Percentiles rank a stretch among this genome's conserved stretches.
phyloP scores from a whole-genome alignment of 129 eudicot species.

The Flaveria trinervia region DNA sequence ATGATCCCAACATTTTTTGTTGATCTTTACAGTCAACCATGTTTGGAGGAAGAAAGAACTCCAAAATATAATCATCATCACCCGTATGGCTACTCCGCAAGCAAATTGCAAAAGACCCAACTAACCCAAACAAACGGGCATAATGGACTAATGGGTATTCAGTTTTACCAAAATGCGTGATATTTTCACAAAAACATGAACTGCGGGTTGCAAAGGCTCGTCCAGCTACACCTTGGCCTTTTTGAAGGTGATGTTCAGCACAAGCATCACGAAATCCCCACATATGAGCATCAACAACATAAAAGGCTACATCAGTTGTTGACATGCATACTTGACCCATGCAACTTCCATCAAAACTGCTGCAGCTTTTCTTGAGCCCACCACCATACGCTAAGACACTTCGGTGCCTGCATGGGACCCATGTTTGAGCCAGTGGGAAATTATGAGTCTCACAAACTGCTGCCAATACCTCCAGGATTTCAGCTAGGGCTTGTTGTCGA shows the following conservation, averaged over 20 bases:
- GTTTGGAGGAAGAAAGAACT: conserved; percentile 77
- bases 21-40: conserved; percentile 50
- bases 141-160: conserved; percentile 92
- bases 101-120: conserved; percentile 78
- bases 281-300: conserved; percentile 80
- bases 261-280: conserved; percentile 97
- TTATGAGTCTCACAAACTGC: conserved; percentile 81
- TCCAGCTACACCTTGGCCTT: conserved; percentile 98
- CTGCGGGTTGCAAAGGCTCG: conserved; percentile 64
- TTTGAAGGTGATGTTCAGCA: conserved; percentile 86
- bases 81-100: conserved; percentile 81
- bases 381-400: conserved; percentile 90
- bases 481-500: conserved; percentile 86
- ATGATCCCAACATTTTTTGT: conserved; percentile 54
- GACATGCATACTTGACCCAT: conserved; percentile 97
- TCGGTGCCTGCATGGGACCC: conserved; percentile 97
- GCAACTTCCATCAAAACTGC: conserved; percentile 96
- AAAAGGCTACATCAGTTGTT: conserved; percentile 87
- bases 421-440: conserved; percentile 90
- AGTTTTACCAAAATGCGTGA: conserved; percentile 68
- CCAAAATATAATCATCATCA: conserved; percentile 76
- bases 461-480: conserved; percentile 78
- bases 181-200: conserved; percentile 75
- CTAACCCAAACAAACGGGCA: conserved; percentile 84
- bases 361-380: conserved; percentile 81